Base-by-base conservation (phyloP, 441 rosid species). In the Erodium moschatum region DNA sequence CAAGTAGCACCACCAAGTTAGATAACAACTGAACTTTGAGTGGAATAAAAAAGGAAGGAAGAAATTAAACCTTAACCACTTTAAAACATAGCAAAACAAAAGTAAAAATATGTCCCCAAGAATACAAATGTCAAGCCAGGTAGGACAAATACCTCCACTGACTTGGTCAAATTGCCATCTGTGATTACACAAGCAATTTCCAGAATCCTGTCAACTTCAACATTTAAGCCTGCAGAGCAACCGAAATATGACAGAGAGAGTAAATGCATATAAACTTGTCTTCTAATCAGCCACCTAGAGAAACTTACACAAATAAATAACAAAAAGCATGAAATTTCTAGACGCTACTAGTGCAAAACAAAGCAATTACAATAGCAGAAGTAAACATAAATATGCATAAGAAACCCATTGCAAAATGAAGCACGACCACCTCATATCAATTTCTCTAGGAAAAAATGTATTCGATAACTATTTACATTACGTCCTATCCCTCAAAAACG, bases 111-210 rank as follows among this genome's bases (percentile, higher is more conserved):
- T n/a, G 11, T 48, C 56, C 5, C 56, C 5, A 46, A 19, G 29
- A 35, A 19, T 40, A 63, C 58, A 73, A 27, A 48, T 13, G 56
- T 48, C 18, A 48, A 48, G n/a, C 4, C n/a, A 42, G 64, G 74
- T 29, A 18, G 72, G 40, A 74, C 67, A 71, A 63, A 13, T 74
- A 90, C 98, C 96, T 93, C 98, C 61, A 86, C 78, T 52, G 89
- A 81, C 73, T 84, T 89, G 69, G 79, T 74, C 83, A 94, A 81
- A 40, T 62, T 75, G 31, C 96, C 97, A 83, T 94, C 86, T 24
- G 98, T 91, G 29, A 94, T 79, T 70, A 91, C 87, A 77, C 98
- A 89, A 15, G 96, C 96, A 81, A 91, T 94, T 84, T 94, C 98
- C 76, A 94, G 77, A 79, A 94, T 88, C 81, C 90, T 83, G 72